A percentile compares a stretch with the other conserved stretches of the same genome.
phyloP scores from a whole-genome alignment of 306 rosid species.

The Vicia sativa region DNA sequence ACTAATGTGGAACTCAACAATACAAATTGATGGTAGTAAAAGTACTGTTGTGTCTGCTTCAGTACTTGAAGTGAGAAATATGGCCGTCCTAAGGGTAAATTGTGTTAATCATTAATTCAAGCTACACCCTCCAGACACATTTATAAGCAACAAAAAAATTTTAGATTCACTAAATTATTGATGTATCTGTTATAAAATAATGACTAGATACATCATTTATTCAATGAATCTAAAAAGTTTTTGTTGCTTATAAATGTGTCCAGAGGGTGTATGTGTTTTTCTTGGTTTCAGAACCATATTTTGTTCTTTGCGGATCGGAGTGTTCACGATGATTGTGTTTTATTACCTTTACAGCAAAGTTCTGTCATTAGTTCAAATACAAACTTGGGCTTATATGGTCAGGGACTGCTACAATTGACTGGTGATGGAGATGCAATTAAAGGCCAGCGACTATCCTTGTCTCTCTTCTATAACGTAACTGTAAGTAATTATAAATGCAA shows the following conservation, averaged over 20 bases:
- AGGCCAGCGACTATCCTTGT: constrained; percentile 93
- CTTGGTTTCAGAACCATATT: constrained; percentile 27
- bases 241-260: too few relatives aligned
- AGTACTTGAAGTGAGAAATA: constrained; percentile 92
- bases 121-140: too few relatives aligned
- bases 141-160: too few relatives aligned
- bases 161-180: too few relatives aligned
- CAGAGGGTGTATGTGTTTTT: too few relatives aligned
- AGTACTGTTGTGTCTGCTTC: constrained; percentile 83
- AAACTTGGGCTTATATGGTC: constrained; percentile 96
- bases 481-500: constrained; percentile 57
- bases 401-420: constrained; percentile 83
- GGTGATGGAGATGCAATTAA: constrained; percentile 93
- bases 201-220: too few relatives aligned
- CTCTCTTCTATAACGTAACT: constrained; percentile 97
- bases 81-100: constrained; percentile 87
- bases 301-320: constrained; percentile 38
- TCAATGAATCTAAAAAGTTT: too few relatives aligned
- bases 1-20: constrained; percentile 92
- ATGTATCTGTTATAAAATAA: too few relatives aligned
- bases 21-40: constrained; percentile 85
- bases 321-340: constrained; percentile 37
- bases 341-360: constrained; percentile 71
- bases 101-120: constrained; percentile 38
- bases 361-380: constrained; percentile 84